Evolutionary conservation across 1,139 yeast species (phyloP).

Genomic region (Chernovozyma sophiae-reginae): DNA sequence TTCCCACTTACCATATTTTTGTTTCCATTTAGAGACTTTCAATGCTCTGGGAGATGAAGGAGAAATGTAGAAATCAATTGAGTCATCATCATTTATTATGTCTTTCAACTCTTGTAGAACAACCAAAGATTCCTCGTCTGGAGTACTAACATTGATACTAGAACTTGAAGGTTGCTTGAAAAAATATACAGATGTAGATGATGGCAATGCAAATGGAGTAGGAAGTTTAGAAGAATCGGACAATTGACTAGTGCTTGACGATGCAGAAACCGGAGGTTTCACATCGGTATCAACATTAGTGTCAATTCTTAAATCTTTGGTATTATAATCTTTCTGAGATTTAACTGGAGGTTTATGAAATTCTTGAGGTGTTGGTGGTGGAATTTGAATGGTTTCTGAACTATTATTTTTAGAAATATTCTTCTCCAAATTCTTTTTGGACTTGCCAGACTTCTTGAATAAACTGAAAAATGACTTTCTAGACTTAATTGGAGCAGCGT

Average conservation of each 20-base stretch:
- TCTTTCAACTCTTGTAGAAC: constrained; percentile 38
- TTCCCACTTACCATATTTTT: constrained; percentile 44
- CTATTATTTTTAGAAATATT: not conserved
- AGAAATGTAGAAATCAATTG: constrained; percentile 38
- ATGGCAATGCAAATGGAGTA: constrained; percentile 44
- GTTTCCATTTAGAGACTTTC: constrained; percentile 44
- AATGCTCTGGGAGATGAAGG: constrained; percentile 32
- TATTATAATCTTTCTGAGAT: not conserved
- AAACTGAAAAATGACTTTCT: constrained; percentile 22
- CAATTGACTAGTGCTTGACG: not conserved
- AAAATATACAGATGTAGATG: constrained; percentile 40
- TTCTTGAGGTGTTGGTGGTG: not conserved
- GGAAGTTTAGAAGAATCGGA: constrained; percentile 19
- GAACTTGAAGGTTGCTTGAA: constrained; percentile 29
- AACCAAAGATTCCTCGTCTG: constrained; percentile 17
- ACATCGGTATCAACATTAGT: constrained; percentile 2
- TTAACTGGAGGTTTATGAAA: too few species aligned
- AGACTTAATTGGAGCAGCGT: constrained; percentile 8
- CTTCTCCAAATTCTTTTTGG: not conserved
- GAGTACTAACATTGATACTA: constrained; percentile 5
- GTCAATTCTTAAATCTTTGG: constrained; percentile 4
- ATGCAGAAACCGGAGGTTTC: constrained; percentile 7
- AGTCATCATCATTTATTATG: constrained; percentile 34
- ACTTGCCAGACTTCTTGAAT: constrained; percentile 16
- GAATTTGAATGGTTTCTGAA: not conserved